Conservation (phyloP, 1,284 basidiomycete genomes). For the Termitomyces sp. region DNA sequence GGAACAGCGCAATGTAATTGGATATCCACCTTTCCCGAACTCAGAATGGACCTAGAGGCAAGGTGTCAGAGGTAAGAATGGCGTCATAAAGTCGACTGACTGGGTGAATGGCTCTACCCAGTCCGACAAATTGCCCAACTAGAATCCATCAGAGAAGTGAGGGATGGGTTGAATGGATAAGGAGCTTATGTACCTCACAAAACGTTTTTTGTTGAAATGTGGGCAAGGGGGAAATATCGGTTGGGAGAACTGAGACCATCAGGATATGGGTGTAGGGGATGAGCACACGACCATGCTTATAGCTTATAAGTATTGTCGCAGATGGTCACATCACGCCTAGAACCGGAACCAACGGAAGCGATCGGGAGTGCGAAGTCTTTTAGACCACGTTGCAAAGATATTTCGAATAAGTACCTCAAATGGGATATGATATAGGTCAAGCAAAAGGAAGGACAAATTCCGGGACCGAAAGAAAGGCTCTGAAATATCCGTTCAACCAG, state of each 20-base stretch:
- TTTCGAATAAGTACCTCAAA: not conserved
- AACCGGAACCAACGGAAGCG: conserved; percentile 24
- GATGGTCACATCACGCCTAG: conserved; percentile 25
- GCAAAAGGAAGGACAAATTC: too few relatives aligned
- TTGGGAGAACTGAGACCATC: conserved; percentile 37
- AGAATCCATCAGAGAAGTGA: conserved; percentile 9
- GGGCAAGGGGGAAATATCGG: conserved; percentile 27
- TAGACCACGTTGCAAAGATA: not conserved
- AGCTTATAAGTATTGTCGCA: conserved; percentile 8
- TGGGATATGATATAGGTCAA: too few relatives aligned
- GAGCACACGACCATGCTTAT: conserved; percentile 22
- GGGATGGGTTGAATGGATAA: not conserved
- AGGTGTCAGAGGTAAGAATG: not conserved
- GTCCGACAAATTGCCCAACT: conserved; percentile 48
- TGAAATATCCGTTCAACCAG: too few relatives aligned
- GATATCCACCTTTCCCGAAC: conserved; percentile 36
- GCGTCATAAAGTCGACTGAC: conserved; percentile 30
- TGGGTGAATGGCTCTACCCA: conserved; percentile 55
- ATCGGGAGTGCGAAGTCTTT: conserved; percentile 13
- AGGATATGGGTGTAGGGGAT: not conserved
- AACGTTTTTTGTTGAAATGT: conserved; percentile 26
- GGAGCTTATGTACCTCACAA: conserved; percentile 34
- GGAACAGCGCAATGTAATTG: conserved; percentile 61
- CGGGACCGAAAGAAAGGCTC: not conserved
- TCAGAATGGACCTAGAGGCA: conserved; percentile 33